Evolutionary conservation across 768 basidiomycete species (phyloP), one percentile per base, ranked within the genome.

Genomic region (Trametes punicea): DNA sequence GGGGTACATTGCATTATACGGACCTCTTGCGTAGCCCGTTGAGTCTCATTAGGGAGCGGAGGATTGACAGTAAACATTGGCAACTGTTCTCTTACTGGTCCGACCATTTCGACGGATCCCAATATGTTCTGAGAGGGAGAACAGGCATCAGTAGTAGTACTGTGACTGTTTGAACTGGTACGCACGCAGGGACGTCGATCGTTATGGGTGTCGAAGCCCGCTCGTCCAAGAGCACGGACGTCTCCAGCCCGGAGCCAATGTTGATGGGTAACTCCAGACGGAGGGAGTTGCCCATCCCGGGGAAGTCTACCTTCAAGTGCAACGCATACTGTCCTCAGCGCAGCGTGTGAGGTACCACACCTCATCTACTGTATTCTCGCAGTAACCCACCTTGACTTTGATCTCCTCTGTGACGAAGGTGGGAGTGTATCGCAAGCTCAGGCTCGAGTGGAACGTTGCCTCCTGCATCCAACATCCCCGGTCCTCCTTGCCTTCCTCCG

Each of bases 381-480:
- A n/a, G 27, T n/a, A 1, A 50, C 61, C 20, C 49, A 62, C 64
- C 53, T 56, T 54, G 7, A 52, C 41, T 26, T 44, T 56, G 41
- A 65, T 46, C 9, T 47, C 44, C 38, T 55, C 46, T 13, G 56
- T 62, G 13, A 47, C 18, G 48, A 62, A 65, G 6, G 59, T 54
- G 6, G 64, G 64, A 15, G 59, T 51, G 27, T 30, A 60, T 11
- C 47, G 54, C 36, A 62, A 21, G n/a, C 36, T 27, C 25, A 62
- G 47, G 25, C 31, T 26, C 10, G 64, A 61, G 39, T 34, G 39
- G 51, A 65, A 59, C 18, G 54, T 56, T 41, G 54, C 55, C 48
- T 58, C 59, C 55, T 62, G 64, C 54, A 48, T 56, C 59, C 62
- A 65, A 20, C 50, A 53, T 9, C 64, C 59, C 41, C 42, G 57